Evolutionary conservation across 768 basidiomycete genomes (phyloP), one percentile per base, ranked within the genome.

Genomic region (Imleria badia): DNA sequence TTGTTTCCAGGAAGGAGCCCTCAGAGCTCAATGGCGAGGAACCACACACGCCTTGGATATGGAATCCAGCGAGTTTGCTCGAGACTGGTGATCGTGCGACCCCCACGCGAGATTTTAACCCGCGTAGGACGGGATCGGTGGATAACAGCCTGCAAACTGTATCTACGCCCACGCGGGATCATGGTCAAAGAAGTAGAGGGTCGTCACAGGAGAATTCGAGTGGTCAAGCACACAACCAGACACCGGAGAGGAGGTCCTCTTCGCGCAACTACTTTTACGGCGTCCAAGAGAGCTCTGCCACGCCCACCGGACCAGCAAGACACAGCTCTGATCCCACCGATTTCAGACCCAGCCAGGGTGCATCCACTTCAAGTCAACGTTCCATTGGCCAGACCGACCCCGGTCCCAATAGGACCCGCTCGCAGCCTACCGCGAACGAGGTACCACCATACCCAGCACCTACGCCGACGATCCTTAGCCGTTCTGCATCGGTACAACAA

Each of bases 21-120:
- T 75, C 64, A 62, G 78, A 58, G 59, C 66, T 45, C 68, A 72
- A 53, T 12, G 72, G 74, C 19, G 72, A 72, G 17, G 72, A 70
- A 15, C 71, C 75, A 7, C 74, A 78, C 14, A 89, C 88, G 0
- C 88, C 88, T 9, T 90, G 87, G 87, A 78, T 88, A 52, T 90
- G 88, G 88, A 83, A 78, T 68, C 81, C 85, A 23, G 65, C 76
- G 34, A 71, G 72, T 52, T 71, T 84, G 20, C 65, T 68, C 8
- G 63, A 73, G 36, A 59, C 7, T 29, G 59, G 46, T 8, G 62
- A 67, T 55, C 66, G 68, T 17, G 66, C 68, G 20, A 68, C 68
- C 0, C 69, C 69, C 0, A 61, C 70, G 17, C 60, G 60, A 22
- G 68, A 71, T 54, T 68, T 66, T 35, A 59, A 63, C 20, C 42